phyloP scores from a whole-genome alignment of 257 asterid species.

The Nicotiana attenuata region DNA sequence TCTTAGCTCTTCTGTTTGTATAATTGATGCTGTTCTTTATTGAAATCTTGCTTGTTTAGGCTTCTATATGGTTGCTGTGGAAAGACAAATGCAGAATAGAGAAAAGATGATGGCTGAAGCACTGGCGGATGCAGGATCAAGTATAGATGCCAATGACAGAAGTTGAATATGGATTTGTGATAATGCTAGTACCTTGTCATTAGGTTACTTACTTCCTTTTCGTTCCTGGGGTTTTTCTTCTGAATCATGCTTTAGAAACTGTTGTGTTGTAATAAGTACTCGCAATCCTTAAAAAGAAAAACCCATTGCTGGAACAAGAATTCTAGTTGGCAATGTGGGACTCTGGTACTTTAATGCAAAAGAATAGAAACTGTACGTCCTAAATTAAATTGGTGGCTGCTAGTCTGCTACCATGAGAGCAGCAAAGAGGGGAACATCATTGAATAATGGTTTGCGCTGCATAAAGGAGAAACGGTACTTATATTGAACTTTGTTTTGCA shows the following conservation, averaged over 20 bases:
- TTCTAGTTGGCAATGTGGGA: background rate
- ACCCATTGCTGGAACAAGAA: background rate
- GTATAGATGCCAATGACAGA: constrained; percentile 37
- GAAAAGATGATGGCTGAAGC: constrained; percentile 61
- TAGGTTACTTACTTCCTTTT: background rate
- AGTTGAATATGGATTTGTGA: background rate
- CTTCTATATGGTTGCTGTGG: constrained; percentile 83
- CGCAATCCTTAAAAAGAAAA: background rate
- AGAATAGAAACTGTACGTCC: too few relatives aligned
- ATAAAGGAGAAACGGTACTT: background rate
- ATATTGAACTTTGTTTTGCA: background rate
- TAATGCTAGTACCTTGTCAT: background rate
- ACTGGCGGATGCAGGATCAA: constrained; percentile 47
- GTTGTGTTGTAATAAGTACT: background rate
- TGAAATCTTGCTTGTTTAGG: constrained; percentile 33
- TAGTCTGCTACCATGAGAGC: background rate
- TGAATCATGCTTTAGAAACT: background rate
- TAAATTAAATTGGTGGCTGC: background rate
- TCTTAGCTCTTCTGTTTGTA: background rate
- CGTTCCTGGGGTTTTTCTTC: background rate
- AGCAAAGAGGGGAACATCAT: background rate
- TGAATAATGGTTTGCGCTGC: background rate
- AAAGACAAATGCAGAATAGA: constrained; percentile 75
- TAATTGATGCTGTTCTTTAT: background rate
- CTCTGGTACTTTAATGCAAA: background rate